A percentile compares a stretch with the other conserved stretches of the same genome.
Evolutionary conservation across 225 moss, liverwort and hornwort genomes (phyloP).

Genomic region (Polytrichum formosum): DNA sequence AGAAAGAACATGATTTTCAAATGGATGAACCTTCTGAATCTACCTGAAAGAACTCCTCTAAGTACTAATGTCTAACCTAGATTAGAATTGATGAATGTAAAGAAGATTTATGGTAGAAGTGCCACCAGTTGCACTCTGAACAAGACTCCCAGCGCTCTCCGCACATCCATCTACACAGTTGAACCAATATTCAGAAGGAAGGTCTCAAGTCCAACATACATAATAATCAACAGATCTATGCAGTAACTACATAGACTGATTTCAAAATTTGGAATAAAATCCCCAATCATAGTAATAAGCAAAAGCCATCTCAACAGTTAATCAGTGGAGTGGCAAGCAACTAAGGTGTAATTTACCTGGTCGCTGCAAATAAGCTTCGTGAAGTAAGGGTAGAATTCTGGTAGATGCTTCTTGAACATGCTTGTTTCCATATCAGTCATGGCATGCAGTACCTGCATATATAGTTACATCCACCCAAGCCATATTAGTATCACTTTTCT

Average conservation of each 20-base stretch:
- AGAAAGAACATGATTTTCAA: too few relatives aligned
- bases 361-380: constrained; percentile 97
- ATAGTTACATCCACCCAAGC: background rate
- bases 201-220: background rate
- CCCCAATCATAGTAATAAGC: too few relatives aligned
- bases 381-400: constrained; percentile 95
- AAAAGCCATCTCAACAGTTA: background rate
- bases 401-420: constrained; percentile 92
- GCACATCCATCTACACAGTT: constrained; percentile 38
- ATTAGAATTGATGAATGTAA: too few relatives aligned
- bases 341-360: constrained; percentile 50
- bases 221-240: background rate
- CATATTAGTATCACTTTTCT: too few relatives aligned
- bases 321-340: background rate
- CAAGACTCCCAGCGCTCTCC: constrained; percentile 45
- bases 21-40: too few relatives aligned
- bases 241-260: background rate
- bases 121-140: constrained; percentile 45
- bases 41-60: too few relatives aligned
- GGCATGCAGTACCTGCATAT: constrained; percentile 71
- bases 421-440: constrained; percentile 72
- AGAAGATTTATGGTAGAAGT: constrained; percentile 25
- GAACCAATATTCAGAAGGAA: too few relatives aligned
- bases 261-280: background rate
- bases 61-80: too few relatives aligned